Evolutionary conservation across 108 stramenopile species (phyloP).

Genomic region (Stephanodiscus triporus): DNA sequence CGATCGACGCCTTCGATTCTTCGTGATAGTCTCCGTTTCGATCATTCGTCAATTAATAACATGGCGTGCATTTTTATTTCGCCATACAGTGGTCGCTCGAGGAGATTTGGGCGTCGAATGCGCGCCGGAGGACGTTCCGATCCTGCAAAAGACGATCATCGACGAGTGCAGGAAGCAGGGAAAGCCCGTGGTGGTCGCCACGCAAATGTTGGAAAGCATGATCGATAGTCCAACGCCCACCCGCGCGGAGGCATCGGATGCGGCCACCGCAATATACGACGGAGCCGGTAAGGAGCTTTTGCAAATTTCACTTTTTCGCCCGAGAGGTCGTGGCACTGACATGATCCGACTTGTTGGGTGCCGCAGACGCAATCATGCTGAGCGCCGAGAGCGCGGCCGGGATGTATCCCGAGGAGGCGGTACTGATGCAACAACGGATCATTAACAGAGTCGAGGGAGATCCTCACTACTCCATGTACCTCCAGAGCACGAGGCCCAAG

Average conservation of each 20-base stretch:
- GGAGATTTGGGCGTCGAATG: slow-evolving; percentile 96
- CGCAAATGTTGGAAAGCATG: slow-evolving; percentile 70
- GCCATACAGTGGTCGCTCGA: slow-evolving; percentile 81
- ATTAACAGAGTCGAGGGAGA: slow-evolving; percentile 93
- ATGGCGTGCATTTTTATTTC: background rate
- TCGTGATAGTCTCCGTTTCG: too few relatives aligned
- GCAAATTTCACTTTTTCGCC: too few relatives aligned
- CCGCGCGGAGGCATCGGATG: slow-evolving; percentile 93
- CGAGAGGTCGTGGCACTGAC: too few relatives aligned
- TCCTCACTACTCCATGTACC: slow-evolving; percentile 68
- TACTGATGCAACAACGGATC: slow-evolving; percentile 95
- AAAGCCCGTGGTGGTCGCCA: slow-evolving; percentile 88
- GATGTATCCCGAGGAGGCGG: slow-evolving; percentile 90
- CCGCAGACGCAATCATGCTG: slow-evolving; percentile 97
- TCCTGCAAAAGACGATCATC: slow-evolving; percentile 93
- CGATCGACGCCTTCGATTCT: too few relatives aligned
- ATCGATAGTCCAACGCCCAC: slow-evolving; percentile 94
- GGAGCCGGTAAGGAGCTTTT: slow-evolving; percentile 54
- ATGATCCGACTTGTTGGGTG: too few relatives aligned
- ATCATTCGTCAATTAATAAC: background rate
- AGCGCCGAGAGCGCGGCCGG: slow-evolving; percentile 93
- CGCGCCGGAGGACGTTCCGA: slow-evolving; percentile 91
- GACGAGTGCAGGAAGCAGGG: slow-evolving; percentile 87
- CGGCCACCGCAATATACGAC: slow-evolving; percentile 97
- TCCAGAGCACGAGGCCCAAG: slow-evolving; percentile 47